A percentile compares a stretch with the other conserved stretches of the same genome.
phyloP scores from a whole-genome alignment of 2,329 filamentous ascomycete species.

The Neopestalotiopsis sp. region DNA sequence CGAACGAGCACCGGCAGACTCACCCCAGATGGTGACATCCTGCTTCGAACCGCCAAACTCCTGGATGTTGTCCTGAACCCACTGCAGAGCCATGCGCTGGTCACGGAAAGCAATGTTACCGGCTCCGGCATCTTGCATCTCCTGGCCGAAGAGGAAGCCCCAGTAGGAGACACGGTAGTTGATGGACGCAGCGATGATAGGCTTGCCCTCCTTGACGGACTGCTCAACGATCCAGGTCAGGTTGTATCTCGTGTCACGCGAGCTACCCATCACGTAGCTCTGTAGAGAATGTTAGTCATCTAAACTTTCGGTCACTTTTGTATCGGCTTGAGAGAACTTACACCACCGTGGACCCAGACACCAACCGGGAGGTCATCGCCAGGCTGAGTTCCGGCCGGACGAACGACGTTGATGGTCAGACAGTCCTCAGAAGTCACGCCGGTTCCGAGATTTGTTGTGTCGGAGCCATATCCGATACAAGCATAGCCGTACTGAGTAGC shows the following conservation, averaged over 20 bases:
- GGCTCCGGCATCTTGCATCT: conserved; percentile 46
- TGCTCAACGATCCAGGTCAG: conserved; percentile 41
- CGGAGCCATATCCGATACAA: conserved; percentile 55
- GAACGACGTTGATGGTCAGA: conserved; percentile 65
- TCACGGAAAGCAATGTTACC: conserved; percentile 57
- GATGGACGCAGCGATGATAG: conserved; percentile 54
- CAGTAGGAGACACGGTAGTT: conserved; percentile 57
- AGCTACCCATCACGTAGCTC: conserved; percentile 30
- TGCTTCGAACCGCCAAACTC: conserved; percentile 52
- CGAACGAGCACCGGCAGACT: conserved; percentile 56
- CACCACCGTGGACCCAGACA: conserved; percentile 62
- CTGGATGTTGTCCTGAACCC: conserved; percentile 56
- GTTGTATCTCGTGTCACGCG: conserved; percentile 60
- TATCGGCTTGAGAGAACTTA: conserved; percentile 15
- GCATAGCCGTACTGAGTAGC: conserved; percentile 50
- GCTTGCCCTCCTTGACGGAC: conserved; percentile 49
- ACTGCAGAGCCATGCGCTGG: conserved; percentile 52
- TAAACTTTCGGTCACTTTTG: background rate
- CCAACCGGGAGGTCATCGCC: conserved; percentile 56
- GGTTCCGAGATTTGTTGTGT: conserved; percentile 14
- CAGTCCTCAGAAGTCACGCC: conserved; percentile 56
- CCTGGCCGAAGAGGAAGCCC: conserved; percentile 54
- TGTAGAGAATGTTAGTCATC: conserved; percentile 1
- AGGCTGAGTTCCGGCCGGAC: conserved; percentile 48
- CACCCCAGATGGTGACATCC: conserved; percentile 57